Conservation (phyloP, 78 protist species). For the Emiliania huxleyi region DNA sequence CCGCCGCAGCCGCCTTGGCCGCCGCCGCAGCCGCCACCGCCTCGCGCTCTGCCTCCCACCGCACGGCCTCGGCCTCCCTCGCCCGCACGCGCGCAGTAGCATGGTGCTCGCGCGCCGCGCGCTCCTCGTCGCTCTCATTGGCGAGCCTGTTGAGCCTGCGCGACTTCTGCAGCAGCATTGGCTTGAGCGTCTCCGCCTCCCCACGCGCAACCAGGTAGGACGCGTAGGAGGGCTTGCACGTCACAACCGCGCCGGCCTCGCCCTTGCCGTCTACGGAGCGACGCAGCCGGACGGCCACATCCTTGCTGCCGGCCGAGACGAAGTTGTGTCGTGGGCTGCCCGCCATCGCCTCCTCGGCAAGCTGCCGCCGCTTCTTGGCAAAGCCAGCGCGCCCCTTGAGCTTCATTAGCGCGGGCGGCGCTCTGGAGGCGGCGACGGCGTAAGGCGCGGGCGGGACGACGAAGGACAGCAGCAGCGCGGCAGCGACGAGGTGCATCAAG, state of each 20-base stretch:
- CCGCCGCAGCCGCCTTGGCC: too few species aligned
- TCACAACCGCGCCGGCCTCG: neutral
- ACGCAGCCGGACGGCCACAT: neutral
- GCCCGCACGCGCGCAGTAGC: too few species aligned
- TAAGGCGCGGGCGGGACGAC: too few species aligned
- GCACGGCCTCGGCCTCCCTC: too few species aligned
- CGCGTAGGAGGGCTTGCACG: neutral
- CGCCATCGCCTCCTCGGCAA: neutral
- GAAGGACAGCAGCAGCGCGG: too few species aligned
- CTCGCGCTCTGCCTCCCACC: too few species aligned
- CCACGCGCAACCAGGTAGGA: neutral
- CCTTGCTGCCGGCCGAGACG: neutral
- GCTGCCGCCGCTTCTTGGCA: neutral
- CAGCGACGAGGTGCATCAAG: too few species aligned
- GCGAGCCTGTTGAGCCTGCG: neutral
- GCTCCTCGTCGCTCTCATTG: neutral
- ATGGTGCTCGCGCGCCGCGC: neutral
- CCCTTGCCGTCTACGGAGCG: neutral
- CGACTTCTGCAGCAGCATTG: neutral
- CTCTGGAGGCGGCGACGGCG: too few species aligned
- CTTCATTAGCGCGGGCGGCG: too few species aligned
- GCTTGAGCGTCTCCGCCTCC: neutral
- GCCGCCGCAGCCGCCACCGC: too few species aligned
- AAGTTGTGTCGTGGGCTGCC: neutral
- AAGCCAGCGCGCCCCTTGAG: neutral